These are phyloP conservation scores for Pseudocercospora eumusae DNA, from an alignment of 2,329 filamentous ascomycete species.

Conservation along the genomic window DNA sequence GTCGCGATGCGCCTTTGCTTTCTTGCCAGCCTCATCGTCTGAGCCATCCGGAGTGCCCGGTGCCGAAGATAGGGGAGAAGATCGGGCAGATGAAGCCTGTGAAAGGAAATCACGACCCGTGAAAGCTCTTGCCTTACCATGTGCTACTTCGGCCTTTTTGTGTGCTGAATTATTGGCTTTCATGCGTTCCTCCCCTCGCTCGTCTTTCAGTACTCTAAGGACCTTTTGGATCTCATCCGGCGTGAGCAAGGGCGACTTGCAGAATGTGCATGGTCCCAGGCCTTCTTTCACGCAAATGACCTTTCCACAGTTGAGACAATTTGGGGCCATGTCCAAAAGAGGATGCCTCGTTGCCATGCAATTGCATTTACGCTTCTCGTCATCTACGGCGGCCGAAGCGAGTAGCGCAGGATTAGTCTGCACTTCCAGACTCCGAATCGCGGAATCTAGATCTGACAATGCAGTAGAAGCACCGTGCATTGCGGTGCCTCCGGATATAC, in stretches of 20 bases:
- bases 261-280: conserved; percentile 90
- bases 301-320: conserved; percentile 90
- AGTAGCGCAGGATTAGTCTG: conserved; percentile 77
- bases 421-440: conserved; percentile 87
- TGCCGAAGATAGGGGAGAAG: conserved; percentile 41
- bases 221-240: conserved; percentile 77
- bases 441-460: conserved; percentile 68
- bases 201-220: conserved; percentile 78
- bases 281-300: conserved; percentile 94
- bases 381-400: conserved; percentile 50
- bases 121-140: conserved; percentile 40
- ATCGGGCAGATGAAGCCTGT: conserved; percentile 38
- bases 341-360: conserved; percentile 88
- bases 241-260: conserved; percentile 71
- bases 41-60: conserved; percentile 34
- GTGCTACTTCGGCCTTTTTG: conserved; percentile 64
- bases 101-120: conserved; percentile 43
- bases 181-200: conserved; percentile 85
- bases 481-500: conserved; percentile 72
- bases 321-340: conserved; percentile 85
- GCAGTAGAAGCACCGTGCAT: conserved; percentile 81
- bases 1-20: conserved; percentile 77
- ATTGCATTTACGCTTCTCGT: conserved; percentile 69
- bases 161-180: conserved; percentile 73
- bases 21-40: conserved; percentile 60